Conservation (phyloP, 2,329 filamentous ascomycete species). For the Beauveria sp. region DNA sequence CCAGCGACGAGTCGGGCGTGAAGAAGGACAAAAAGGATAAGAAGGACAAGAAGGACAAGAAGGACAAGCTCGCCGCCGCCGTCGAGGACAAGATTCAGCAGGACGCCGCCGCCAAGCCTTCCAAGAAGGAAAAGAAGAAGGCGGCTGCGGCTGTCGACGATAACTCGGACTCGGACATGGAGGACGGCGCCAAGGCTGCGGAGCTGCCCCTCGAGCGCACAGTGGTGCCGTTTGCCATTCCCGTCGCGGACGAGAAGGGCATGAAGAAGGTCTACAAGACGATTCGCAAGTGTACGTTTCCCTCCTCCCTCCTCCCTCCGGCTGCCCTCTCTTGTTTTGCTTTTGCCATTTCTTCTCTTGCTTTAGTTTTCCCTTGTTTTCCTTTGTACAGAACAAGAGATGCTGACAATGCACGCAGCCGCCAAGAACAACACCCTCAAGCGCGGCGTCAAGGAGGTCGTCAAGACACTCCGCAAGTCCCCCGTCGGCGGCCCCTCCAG, state of each 20-base stretch:
- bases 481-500: constrained; percentile 57
- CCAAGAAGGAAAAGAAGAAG: constrained; percentile 22
- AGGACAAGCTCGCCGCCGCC: constrained; percentile 57
- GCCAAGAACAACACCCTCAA: constrained; percentile 94
- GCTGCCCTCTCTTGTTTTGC: background rate
- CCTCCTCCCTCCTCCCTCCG: background rate
- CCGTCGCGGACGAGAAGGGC: constrained; percentile 71
- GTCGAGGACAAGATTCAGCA: constrained; percentile 59
- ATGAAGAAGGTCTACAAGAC: constrained; percentile 55
- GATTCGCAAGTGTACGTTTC: constrained; percentile 45
- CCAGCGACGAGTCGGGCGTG: constrained; percentile 44
- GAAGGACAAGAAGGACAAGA: constrained; percentile 66
- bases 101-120: constrained; percentile 31
- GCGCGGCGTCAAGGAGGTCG: constrained; percentile 97
- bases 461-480: constrained; percentile 96
- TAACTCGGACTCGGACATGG: constrained; percentile 38
- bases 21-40: constrained; percentile 55
- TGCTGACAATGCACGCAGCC: constrained; percentile 43
- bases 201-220: constrained; percentile 39
- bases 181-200: constrained; percentile 30
- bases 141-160: constrained; percentile 34
- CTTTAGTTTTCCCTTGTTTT: too few relatives aligned
- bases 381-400: background rate
- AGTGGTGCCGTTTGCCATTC: constrained; percentile 76
- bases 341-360: background rate